These are phyloP conservation scores for Monsonia emarginata DNA, from an alignment of 441 rosid species.

Conservation along the genomic window DNA sequence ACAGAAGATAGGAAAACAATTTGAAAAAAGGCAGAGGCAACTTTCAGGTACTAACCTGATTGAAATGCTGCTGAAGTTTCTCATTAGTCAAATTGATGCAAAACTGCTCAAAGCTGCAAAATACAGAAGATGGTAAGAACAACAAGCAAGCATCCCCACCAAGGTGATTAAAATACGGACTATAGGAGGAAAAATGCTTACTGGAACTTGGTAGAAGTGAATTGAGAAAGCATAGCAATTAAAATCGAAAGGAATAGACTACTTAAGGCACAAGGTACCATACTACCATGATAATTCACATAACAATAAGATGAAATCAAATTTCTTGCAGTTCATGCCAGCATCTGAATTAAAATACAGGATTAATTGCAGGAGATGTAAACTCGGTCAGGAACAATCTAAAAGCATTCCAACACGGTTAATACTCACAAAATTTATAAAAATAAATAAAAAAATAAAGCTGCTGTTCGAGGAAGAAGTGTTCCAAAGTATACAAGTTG, in stretches of 20 bases:
- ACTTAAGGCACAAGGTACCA: background rate
- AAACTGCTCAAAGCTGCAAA: slow-evolving; percentile 69
- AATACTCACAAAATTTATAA: background rate
- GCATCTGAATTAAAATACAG: background rate
- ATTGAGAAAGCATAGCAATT: background rate
- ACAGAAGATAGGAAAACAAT: slow-evolving; percentile 13
- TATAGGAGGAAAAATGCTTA: background rate
- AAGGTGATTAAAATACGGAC: background rate
- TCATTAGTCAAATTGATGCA: slow-evolving; percentile 79
- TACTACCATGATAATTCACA: background rate
- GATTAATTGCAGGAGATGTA: background rate
- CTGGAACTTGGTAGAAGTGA: background rate
- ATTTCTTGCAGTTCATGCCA: background rate
- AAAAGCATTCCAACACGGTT: background rate
- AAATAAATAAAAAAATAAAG: too few relatives aligned
- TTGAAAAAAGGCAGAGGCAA: slow-evolving; percentile 5
- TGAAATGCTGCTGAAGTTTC: slow-evolving; percentile 75
- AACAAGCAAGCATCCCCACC: background rate
- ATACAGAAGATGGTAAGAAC: slow-evolving; percentile 8
- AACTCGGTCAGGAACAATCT: background rate
- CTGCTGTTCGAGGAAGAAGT: background rate
- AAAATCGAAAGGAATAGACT: background rate
- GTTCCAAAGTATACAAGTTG: background rate
- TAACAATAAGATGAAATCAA: background rate
- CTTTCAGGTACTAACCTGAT: slow-evolving; percentile 43